Evolutionary conservation across 768 basidiomycete species (phyloP).

Genomic region (Boletus subcaerulescens): DNA sequence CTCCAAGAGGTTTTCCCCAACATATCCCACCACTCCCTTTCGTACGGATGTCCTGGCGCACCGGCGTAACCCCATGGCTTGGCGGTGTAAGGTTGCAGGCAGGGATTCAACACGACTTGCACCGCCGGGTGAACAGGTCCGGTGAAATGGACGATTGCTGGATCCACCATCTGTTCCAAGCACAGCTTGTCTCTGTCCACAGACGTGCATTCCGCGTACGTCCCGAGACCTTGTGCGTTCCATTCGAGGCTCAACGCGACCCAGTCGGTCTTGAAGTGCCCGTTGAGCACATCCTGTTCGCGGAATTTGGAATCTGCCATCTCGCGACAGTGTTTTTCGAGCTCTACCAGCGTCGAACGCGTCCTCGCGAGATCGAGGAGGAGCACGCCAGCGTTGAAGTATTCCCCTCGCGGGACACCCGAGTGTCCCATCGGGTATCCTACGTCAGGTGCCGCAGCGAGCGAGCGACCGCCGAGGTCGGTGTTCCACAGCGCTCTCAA

Average conservation of each 20-base stretch:
- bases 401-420: conserved; percentile 30
- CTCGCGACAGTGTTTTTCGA: conserved; percentile 25
- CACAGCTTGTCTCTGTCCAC: conserved; percentile 34
- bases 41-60: conserved; percentile 49
- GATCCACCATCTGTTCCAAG: conserved; percentile 37
- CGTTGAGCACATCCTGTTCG: conserved; percentile 55
- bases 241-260: conserved; percentile 39
- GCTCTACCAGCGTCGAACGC: conserved; percentile 25
- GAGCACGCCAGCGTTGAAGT: conserved; percentile 58
- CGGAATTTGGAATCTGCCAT: conserved; percentile 32
- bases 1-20: conserved; percentile 45
- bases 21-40: conserved; percentile 44
- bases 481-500: conserved; percentile 43
- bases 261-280: conserved; percentile 45
- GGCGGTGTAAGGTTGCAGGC: conserved; percentile 49
- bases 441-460: conserved; percentile 49
- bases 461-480: conserved; percentile 38
- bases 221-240: conserved; percentile 59
- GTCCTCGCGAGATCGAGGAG: conserved; percentile 45
- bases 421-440: conserved; percentile 49
- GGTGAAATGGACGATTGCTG: conserved; percentile 55
- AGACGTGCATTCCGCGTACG: conserved; percentile 41
- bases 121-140: conserved; percentile 50
- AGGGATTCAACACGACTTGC: conserved; percentile 46
- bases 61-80: conserved; percentile 61